Conservation (phyloP, 148 eudicot species). For the Rhododendron kiyosumense region DNA sequence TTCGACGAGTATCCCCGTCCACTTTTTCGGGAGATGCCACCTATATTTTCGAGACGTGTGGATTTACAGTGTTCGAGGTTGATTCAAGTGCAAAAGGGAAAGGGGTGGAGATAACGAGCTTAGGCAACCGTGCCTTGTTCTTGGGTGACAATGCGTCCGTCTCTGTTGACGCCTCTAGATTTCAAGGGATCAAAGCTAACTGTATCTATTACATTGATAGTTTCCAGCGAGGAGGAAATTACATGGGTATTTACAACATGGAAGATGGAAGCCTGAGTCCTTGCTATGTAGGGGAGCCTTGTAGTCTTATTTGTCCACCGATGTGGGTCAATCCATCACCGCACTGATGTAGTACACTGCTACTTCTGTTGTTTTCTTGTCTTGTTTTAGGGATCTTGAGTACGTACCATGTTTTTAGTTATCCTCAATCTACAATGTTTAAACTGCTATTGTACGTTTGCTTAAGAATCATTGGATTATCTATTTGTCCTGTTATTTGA, state of each 20-base stretch:
- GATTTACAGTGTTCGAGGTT: not conserved
- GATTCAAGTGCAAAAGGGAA: not conserved
- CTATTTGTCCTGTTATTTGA: no score
- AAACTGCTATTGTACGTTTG: no score
- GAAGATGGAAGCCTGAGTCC: not conserved
- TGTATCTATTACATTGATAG: not conserved
- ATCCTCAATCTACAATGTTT: no score
- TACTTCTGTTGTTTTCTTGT: not conserved
- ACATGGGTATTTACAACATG: slow-evolving; percentile 3
- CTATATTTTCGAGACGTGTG: not conserved
- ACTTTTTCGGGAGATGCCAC: no score
- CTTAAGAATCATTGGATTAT: no score
- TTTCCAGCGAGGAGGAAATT: not conserved
- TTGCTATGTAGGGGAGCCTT: not conserved
- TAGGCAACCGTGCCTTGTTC: not conserved
- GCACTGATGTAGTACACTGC: not conserved
- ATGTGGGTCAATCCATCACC: not conserved
- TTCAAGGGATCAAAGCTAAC: not conserved
- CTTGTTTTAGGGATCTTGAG: not conserved
- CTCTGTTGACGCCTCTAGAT: not conserved
- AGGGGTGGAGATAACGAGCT: not conserved
- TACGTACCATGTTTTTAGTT: not conserved
- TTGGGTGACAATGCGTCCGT: not conserved
- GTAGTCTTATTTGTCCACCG: not conserved
- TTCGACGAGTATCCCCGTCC: not conserved